Conservation (phyloP, 176 grass and related monocot species). For the Oryza longistaminata region DNA sequence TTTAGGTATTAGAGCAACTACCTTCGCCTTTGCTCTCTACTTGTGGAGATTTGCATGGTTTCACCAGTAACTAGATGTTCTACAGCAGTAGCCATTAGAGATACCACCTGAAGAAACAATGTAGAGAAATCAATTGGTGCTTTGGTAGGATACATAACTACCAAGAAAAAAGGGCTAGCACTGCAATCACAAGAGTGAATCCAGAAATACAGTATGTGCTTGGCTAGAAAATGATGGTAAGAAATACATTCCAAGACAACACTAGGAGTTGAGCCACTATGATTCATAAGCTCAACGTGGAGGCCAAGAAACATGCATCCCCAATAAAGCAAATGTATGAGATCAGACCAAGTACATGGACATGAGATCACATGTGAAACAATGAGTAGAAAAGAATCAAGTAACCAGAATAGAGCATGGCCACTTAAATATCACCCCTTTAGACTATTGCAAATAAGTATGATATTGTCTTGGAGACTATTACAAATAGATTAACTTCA, state of each 20-base stretch:
- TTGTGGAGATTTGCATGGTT: constrained; percentile 94
- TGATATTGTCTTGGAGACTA: not conserved
- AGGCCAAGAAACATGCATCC: not conserved
- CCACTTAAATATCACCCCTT: not conserved
- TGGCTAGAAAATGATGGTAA: not conserved
- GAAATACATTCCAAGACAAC: not conserved
- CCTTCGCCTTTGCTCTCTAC: constrained; percentile 80
- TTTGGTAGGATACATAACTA: constrained; percentile 7
- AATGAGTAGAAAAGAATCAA: not conserved
- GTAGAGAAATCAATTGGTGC: constrained; percentile 17
- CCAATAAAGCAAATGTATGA: not conserved
- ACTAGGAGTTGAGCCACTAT: not conserved
- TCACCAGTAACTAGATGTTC: constrained; percentile 96
- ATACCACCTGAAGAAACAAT: constrained; percentile 71
- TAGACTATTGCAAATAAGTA: not conserved
- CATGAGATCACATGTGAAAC: not conserved
- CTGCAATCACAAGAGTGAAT: not conserved
- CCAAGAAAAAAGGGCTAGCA: not conserved
- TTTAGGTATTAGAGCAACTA: constrained; percentile 9
- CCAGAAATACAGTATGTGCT: constrained; percentile 21
- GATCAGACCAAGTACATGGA: constrained; percentile 21
- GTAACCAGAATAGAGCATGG: constrained; percentile 1
- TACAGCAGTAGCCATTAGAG: constrained; percentile 81
- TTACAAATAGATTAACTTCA: constrained; percentile 15
- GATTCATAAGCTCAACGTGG: not conserved